Percentiles rank a stretch among this genome's conserved stretches.
Conservation (phyloP, 1,284 basidiomycete species). For the Marasmius sp. region DNA sequence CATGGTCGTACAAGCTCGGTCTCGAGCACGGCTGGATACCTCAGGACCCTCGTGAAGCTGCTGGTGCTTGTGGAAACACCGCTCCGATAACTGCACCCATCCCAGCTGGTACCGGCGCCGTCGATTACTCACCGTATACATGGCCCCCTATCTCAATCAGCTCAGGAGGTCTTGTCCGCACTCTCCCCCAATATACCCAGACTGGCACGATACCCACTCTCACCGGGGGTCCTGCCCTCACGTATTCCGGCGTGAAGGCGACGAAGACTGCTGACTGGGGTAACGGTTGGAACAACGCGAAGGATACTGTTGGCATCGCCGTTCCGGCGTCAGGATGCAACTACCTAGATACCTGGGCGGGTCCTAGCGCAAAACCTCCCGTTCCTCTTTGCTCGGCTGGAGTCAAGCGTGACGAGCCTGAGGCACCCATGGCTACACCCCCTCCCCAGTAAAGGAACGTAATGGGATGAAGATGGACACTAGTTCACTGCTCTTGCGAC, state of each 20-base stretch:
- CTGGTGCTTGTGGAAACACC: conserved; percentile 66
- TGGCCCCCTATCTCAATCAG: conserved; percentile 66
- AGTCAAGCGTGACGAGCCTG: no score
- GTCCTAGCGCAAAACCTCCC: neutral
- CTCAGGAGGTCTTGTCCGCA: conserved; percentile 44
- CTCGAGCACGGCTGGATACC: conserved; percentile 87
- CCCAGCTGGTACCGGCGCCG: conserved; percentile 63
- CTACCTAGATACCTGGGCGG: neutral
- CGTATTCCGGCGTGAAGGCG: neutral
- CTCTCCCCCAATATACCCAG: conserved; percentile 64
- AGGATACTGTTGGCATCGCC: neutral
- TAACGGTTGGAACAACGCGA: neutral
- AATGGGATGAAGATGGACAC: no score
- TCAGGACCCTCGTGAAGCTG: conserved; percentile 71
- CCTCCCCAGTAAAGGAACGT: no score
- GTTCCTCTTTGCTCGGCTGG: neutral
- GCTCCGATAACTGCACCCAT: conserved; percentile 71
- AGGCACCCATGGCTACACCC: no score
- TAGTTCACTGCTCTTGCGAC: no score
- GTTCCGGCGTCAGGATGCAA: neutral
- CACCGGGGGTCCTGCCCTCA: neutral
- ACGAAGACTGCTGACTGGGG: neutral
- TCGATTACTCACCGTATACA: conserved; percentile 41
- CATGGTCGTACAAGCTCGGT: conserved; percentile 89
- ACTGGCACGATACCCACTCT: conserved; percentile 41